Evolutionary conservation across 495 filamentous ascomycete genomes (phyloP), one percentile per base, ranked within the genome.

Genomic region (Penicillium manginii): DNA sequence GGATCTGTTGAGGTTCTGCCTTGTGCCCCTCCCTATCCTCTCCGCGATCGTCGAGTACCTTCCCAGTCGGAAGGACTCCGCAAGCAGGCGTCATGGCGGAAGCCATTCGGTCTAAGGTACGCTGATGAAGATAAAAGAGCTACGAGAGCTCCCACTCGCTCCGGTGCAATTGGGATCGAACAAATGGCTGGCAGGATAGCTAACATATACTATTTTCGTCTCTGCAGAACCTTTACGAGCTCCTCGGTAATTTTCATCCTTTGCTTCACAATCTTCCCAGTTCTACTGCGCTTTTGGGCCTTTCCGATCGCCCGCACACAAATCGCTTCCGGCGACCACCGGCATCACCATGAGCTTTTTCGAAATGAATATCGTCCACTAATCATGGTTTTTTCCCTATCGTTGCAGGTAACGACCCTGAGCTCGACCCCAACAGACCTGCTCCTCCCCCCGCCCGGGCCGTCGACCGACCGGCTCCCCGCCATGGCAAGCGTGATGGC

Each of bases 401-500:
- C 22, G 31, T 60, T 64, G 42, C 68, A 92, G 89, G 88, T 83
- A 96, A 97, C 79, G 91, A 96, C 77, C 88, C 89, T 73, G 91
- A 92, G 74, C 87, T 88, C 70, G 93, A 92, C 77, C 87, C 88
- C 66, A 88, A 89, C 75, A 83, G 83, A 74, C 83, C 84, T 69
- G 86, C 89, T 63, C 80, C 86, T 65, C 87, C 89, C 68, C 92
- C 92, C 70, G 84, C 89, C 48, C 90, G 89, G 82, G 88, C 91
- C 65, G 80, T 93, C 66, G 96, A 97, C 77, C 94, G 90, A 83
- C 86, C 90, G 57, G 79, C 83, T 54, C 80, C 85, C 62, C 87
- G 92, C 69, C 81, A 84, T 63, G 87, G 85, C 78, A 98, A 98
- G 88, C 91, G 91, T 78, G 96, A 96, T 78, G 87, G 83, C 73